phyloP scores from a whole-genome alignment of 208 protist species.

The Acanthamoeba triangularis region DNA sequence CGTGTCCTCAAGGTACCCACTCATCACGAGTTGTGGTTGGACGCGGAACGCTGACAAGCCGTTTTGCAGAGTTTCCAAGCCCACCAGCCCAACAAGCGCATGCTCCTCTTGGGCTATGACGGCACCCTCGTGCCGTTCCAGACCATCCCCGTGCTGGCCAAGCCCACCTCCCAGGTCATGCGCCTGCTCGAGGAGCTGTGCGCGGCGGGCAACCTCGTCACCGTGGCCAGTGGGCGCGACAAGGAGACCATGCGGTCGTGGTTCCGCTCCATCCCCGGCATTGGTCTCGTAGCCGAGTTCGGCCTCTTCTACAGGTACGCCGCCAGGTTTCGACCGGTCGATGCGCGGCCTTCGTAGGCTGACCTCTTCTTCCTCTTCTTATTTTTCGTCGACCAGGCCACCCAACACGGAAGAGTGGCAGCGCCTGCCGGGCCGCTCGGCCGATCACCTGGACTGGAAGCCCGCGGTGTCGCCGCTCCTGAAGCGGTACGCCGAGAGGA shows the following conservation, averaged over 20 bases:
- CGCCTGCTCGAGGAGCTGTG: conserved; percentile 32
- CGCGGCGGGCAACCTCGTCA: conserved; percentile 26
- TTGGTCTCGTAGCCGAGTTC: conserved; percentile 59
- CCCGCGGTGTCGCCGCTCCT: conserved; percentile 5
- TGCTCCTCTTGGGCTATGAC: conserved; percentile 86
- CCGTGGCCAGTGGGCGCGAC: conserved; percentile 43
- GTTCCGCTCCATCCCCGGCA: conserved; percentile 69
- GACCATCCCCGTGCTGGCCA: conserved; percentile 60
- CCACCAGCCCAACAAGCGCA: conserved; percentile 31
- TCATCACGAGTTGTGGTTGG: neutral
- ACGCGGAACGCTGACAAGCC: too few relatives aligned
- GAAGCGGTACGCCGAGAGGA: conserved; percentile 65
- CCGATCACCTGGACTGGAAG: conserved; percentile 45
- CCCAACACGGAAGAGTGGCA: conserved; percentile 58
- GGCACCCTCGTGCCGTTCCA: conserved; percentile 84
- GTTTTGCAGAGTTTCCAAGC: neutral
- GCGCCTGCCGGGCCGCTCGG: conserved; percentile 1
- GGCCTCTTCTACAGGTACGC: conserved; percentile 55
- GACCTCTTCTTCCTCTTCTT: neutral
- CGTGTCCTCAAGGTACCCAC: neutral
- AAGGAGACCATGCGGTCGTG: conserved; percentile 57
- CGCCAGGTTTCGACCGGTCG: neutral
- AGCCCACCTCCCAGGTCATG: conserved; percentile 66
- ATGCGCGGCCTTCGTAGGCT: neutral
- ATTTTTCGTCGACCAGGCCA: neutral